phyloP scores from a whole-genome alignment of 768 basidiomycete genomes.

The Boletus rubropictus region DNA sequence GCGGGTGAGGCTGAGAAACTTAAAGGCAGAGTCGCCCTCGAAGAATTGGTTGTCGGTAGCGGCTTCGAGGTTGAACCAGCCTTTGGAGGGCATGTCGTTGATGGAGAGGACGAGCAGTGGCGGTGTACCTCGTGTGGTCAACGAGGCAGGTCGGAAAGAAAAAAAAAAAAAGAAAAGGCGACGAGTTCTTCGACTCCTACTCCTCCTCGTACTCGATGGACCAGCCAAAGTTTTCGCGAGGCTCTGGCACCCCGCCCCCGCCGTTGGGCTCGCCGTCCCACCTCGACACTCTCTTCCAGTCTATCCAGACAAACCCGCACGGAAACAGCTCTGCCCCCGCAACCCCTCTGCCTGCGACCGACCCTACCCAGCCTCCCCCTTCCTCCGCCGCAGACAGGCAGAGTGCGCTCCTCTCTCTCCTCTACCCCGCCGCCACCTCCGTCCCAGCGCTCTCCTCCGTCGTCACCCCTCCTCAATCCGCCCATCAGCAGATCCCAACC shows the following conservation, averaged over 20 bases:
- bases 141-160: conserved; percentile 16
- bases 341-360: conserved; percentile 39
- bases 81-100: conserved; percentile 43
- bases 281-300: background rate
- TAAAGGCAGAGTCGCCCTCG: conserved; percentile 86
- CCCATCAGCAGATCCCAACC: conserved; percentile 59
- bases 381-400: conserved; percentile 57
- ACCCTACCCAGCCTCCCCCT: conserved; percentile 22
- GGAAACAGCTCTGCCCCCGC: conserved; percentile 39
- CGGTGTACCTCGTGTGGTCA: conserved; percentile 22
- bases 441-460: conserved; percentile 15
- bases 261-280: background rate
- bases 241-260: conserved; percentile 24
- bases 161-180: too few relatives aligned
- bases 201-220: conserved; percentile 1
- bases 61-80: conserved; percentile 83
- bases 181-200: background rate
- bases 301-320: conserved; percentile 8
- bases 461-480: conserved; percentile 10
- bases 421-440: conserved; percentile 43
- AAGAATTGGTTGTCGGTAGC: conserved; percentile 79
- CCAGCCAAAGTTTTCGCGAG: background rate
- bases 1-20: conserved; percentile 68
- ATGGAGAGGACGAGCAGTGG: background rate
- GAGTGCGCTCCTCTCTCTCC: conserved; percentile 66